These are phyloP conservation scores for Metschnikowia borealis DNA, from an alignment of 805 yeast genomes.

Conservation along the genomic window DNA sequence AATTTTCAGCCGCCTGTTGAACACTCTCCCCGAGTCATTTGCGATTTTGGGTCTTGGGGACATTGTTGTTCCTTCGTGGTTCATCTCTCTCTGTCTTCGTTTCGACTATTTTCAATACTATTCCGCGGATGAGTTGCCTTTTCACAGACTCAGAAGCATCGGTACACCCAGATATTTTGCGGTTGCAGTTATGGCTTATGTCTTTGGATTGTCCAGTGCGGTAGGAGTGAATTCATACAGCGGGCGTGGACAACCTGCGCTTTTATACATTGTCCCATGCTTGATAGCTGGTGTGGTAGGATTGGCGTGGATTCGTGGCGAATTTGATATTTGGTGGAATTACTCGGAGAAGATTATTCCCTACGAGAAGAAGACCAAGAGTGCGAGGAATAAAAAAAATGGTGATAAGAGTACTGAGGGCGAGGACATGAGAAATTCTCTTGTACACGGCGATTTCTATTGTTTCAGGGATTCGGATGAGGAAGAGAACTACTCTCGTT, in stretches of 20 bases:
- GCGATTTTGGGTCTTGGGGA: constrained; percentile 63
- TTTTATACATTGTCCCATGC: constrained; percentile 59
- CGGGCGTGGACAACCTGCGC: constrained; percentile 61
- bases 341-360: constrained; percentile 29
- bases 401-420: neutral
- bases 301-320: constrained; percentile 39
- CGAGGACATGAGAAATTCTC: neutral
- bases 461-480: constrained; percentile 5
- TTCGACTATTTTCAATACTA: constrained; percentile 44
- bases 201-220: constrained; percentile 43
- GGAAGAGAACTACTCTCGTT: constrained; percentile 9
- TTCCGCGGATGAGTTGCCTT: constrained; percentile 3
- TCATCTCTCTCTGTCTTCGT: constrained; percentile 50
- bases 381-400: neutral
- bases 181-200: constrained; percentile 45
- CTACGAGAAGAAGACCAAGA: constrained; percentile 5
- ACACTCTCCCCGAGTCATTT: neutral
- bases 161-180: constrained; percentile 44
- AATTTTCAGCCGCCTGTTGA: neutral
- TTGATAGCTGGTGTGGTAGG: constrained; percentile 27
- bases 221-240: constrained; percentile 35
- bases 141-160: constrained; percentile 34
- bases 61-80: constrained; percentile 56
- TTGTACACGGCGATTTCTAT: neutral
- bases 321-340: constrained; percentile 37